phyloP scores from a whole-genome alignment of 306 rosid species.

The Cyclanthera cordifolia region DNA sequence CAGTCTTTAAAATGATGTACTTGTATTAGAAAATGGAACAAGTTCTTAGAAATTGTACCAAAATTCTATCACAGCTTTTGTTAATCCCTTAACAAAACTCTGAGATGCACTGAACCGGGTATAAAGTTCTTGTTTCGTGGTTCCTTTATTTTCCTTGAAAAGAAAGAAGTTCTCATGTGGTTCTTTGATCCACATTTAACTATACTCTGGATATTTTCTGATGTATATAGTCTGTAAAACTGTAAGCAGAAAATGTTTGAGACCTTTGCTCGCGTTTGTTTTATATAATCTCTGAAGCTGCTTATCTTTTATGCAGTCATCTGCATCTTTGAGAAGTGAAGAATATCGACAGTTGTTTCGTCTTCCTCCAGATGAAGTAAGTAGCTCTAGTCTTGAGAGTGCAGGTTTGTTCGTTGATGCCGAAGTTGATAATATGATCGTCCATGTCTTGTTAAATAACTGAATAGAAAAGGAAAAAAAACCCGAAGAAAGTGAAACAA shows the following conservation, averaged over 20 bases:
- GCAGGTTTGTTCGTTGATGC: background rate
- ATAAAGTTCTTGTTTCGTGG: background rate
- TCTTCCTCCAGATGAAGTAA: slow-evolving; percentile 80
- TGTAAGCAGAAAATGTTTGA: background rate
- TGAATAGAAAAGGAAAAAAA: background rate
- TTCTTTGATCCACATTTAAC: background rate
- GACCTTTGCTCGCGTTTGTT: background rate
- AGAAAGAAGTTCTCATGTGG: background rate
- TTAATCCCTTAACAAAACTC: background rate
- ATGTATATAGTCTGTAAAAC: background rate
- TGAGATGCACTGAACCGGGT: background rate
- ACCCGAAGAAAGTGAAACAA: background rate
- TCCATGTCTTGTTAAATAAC: background rate
- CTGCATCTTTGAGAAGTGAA: slow-evolving; percentile 54
- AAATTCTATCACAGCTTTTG: background rate
- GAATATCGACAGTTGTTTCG: slow-evolving; percentile 93
- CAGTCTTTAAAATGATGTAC: background rate
- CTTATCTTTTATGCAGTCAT: slow-evolving; percentile 28
- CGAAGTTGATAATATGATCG: background rate
- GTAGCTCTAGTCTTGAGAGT: slow-evolving; percentile 23
- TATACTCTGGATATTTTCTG: background rate
- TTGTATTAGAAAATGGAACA: background rate
- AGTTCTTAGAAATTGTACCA: background rate
- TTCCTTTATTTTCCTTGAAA: background rate
- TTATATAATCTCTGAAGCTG: background rate